Evolutionary conservation across 176 grass and related monocot genomes (phyloP), one percentile per base, ranked within the genome.

Genomic region (Puccinellia tenuiflora): DNA sequence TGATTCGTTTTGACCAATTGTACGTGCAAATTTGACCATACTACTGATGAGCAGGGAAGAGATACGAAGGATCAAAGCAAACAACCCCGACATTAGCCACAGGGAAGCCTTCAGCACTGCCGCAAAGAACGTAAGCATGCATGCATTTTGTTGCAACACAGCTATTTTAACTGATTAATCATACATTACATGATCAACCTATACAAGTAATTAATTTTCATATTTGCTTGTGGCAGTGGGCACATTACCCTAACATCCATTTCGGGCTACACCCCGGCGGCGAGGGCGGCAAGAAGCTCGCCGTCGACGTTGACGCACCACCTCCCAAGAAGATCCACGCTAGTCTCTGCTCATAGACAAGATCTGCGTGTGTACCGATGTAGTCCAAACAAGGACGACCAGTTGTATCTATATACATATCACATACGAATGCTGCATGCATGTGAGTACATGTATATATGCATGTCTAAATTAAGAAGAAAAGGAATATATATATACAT

Each of bases 31-130:
- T n/a, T n/a, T n/a, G n/a, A n/a, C n/a, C n/a, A n/a, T n/a, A n/a
- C n/a, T n/a, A n/a, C n/a, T n/a, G n/a, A n/a, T n/a, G n/a, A n/a
- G n/a, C 45, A 74, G 96, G 85, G 96, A 98, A 54, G 96, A 98
- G 82, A 98, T 98, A 75, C 90, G 85, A 74, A 94, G 96, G 75
- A 95, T 98, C 56, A 98, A 98, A 63, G 82, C 89, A 25, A 98
- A 95, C 61, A 98, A 98, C 71, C 96, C 96, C 10, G 91, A 95
- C 63, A 98, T 98, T 57, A 98, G 85, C 85, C 96, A 98, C 79
- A 91, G 87, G 81, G 92, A 98, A 84, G 96, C 96, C 68, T 98
- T 98, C 89, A 98, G 96, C 50, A 89, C 96, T 31, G 96, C 96
- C 8, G 96, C 92, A 59, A 98, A 98, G 96, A 98, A 98, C 65